Evolutionary conservation across 1,139 yeast genomes (phyloP).

Genomic region (Hyphopichia wangnamkhiaoensis): DNA sequence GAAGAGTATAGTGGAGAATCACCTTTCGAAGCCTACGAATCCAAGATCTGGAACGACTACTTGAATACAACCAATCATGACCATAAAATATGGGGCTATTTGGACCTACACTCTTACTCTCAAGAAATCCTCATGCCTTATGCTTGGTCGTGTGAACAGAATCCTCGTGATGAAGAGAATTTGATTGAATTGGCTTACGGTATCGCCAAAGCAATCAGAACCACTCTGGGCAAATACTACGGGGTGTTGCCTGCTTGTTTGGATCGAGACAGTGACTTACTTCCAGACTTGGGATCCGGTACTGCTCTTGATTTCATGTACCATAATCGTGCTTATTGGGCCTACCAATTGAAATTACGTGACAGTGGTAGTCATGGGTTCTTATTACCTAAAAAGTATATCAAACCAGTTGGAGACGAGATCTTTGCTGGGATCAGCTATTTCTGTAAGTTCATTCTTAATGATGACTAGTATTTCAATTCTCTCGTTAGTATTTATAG

Average conservation of each 20-base stretch:
- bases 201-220: conserved; percentile 68
- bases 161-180: conserved; percentile 80
- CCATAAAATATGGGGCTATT: conserved; percentile 69
- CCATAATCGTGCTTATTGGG: conserved; percentile 79
- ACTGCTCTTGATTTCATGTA: conserved; percentile 84
- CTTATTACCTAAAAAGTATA: conserved; percentile 68
- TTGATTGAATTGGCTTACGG: conserved; percentile 81
- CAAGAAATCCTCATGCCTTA: conserved; percentile 83
- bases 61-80: conserved; percentile 59
- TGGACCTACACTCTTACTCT: conserved; percentile 83
- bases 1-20: conserved; percentile 79
- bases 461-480: conserved; percentile 23
- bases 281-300: conserved; percentile 79
- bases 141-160: conserved; percentile 71
- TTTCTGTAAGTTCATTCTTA: conserved; percentile 65
- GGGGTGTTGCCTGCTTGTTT: conserved; percentile 76
- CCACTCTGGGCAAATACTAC: conserved; percentile 61
- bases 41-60: conserved; percentile 62
- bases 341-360: conserved; percentile 77
- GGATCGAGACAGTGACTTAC: conserved; percentile 68
- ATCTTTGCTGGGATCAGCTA: conserved; percentile 67
- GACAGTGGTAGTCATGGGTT: conserved; percentile 87
- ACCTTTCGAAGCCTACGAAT: conserved; percentile 78
- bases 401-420: conserved; percentile 77
- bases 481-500: too few relatives aligned